Evolutionary conservation across 192 early-diverging fungal species (phyloP), one percentile per base, ranked within the genome.

Genomic region (Pilaira anomala): DNA sequence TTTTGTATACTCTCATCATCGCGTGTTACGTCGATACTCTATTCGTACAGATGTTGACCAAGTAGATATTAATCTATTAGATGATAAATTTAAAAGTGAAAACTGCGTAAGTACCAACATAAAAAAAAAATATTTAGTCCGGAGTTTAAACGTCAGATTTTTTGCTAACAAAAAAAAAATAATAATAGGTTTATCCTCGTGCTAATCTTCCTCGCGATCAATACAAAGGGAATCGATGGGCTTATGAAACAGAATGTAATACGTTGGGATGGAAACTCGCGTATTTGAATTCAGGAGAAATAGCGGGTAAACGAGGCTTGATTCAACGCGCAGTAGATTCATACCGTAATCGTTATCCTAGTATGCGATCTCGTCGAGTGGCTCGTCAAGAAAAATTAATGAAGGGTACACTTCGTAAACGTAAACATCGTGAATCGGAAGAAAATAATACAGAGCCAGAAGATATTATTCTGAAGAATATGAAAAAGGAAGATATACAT

Each of bases 201-300:
- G 94, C 94, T 6, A 83, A 88, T 71, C 83, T 87, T 45, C 60
- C 76, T 3, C 65, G 79, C 16, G 53, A 78, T 1, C 51, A 73
- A 9, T 92, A 96, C 65, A 75, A 83, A n/a, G 94, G 94, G 14
- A 88, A 91, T 65, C 83, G 94, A 16, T 92, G 90, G 82, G 71
- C 72, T 11, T 96, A 93, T 68, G 94, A 96, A 68, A 91, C 83
- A 2, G 86, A 88, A 49, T 93, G 92, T 66, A 96, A 96, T 49
- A 68, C 62, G n/a, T 76, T 93, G 13, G 92, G 91, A 3, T 94
- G 94, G 94, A 84, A 86, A 55, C 78, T 96, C 53, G 85, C 87
- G 2, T 88, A 83, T 68, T 74, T 94, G 21, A 96, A 96, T 62
- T 78, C 76, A 22, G 72, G 76, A 39, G 65, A 82, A 48, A 77